Conservation (phyloP, 2,329 filamentous ascomycete species). For the Colletotrichum lindemuthianum region DNA sequence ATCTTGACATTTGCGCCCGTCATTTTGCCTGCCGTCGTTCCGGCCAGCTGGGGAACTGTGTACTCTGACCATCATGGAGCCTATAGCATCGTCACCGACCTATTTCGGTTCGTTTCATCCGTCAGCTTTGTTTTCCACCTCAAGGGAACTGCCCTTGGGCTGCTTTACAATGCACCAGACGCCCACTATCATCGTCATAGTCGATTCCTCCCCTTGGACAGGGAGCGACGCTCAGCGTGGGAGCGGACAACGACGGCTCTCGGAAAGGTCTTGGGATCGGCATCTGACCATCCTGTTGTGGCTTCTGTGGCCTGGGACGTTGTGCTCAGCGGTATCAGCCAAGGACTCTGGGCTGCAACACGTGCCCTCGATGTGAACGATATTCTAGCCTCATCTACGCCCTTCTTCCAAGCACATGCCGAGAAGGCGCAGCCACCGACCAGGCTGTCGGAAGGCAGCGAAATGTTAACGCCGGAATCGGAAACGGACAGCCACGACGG, state of each 20-base stretch:
- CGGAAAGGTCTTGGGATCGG: conserved; percentile 57
- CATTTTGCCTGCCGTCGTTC: conserved; percentile 57
- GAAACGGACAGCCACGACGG: conserved; percentile 9
- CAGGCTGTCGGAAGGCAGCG: conserved; percentile 9
- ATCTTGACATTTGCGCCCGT: conserved; percentile 57
- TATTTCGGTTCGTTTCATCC: conserved; percentile 59
- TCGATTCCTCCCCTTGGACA: conserved; percentile 56
- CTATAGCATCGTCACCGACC: conserved; percentile 52
- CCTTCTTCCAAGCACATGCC: conserved; percentile 40
- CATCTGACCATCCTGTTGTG: conserved; percentile 67
- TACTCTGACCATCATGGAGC: conserved; percentile 51
- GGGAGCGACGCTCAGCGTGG: conserved; percentile 53
- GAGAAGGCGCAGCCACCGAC: conserved; percentile 19
- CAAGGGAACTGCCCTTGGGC: conserved; percentile 53
- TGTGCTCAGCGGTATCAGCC: conserved; percentile 61
- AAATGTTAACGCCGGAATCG: conserved; percentile 22
- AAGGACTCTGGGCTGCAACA: conserved; percentile 68
- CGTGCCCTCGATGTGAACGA: conserved; percentile 60
- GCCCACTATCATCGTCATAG: conserved; percentile 61
- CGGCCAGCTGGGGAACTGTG: conserved; percentile 58
- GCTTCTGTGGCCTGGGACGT: conserved; percentile 68
- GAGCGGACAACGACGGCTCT: conserved; percentile 57
- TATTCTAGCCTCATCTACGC: conserved; percentile 54
- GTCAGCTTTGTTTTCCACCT: conserved; percentile 56
- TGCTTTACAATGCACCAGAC: conserved; percentile 59